Evolutionary conservation across 2,329 filamentous ascomycete species (phyloP), one percentile per base, ranked within the genome.

Genomic region (Ophiocordyceps unilateralis): DNA sequence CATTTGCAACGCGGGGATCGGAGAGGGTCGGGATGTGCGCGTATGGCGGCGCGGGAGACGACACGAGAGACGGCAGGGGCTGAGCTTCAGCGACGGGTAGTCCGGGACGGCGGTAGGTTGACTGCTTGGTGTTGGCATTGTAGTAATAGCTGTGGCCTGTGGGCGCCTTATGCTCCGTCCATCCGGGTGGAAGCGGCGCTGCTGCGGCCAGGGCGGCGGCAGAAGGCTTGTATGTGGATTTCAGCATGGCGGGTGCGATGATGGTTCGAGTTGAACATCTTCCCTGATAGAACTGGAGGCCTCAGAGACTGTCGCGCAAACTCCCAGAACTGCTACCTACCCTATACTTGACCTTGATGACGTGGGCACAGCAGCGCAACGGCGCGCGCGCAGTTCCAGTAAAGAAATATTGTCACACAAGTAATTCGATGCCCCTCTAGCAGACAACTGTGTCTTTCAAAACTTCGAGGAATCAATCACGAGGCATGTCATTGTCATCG

Each of bases 161-260:
- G 6, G 87, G 88, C 42, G 88, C 86, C 62, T 80, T 88, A 64
- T 95, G 87, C 60, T 93, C 84, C n/a, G 83, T 85, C 88, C 88
- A 95, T 48, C 85, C 87, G 38, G 79, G 69, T 23, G 79, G 81
- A 1, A 95, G 68, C 30, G 83, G 76, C 39, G 74, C 68, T 32
- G 64, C 57, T 17, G 52, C 50, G 9, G 46, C 50, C 1, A 49
- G 53, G 8, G 63, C 46, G 44, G 59, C 57, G 40, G 63, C 52
- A 10, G 72, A 70, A 20, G 76, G 69, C 46, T 74, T 76, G 60
- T 88, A 78, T n/a, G 83, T 88, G 19, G 81, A 84, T 56, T 78
- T 86, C 41, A 89, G 66, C 81, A 86, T 86, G 28, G 32, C 17
- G 32, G n/a, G 10, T 9, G 8, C 8, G 32, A 17, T 36, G 32